Evolutionary conservation across 2,329 filamentous ascomycete species (phyloP).

Genomic region (Grosmannia clavigera): DNA sequence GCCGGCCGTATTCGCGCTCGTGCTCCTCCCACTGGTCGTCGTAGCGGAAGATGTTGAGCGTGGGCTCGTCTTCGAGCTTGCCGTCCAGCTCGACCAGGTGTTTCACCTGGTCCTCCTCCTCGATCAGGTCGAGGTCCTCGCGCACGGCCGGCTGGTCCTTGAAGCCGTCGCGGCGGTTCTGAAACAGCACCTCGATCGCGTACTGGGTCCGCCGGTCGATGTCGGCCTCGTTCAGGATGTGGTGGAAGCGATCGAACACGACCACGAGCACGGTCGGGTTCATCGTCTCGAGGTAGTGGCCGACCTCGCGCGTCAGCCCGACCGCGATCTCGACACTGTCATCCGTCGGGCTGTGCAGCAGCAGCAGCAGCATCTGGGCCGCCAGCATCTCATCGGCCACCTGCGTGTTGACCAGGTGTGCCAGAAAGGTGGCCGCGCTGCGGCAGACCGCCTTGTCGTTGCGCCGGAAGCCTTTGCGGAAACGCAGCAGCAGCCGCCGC

Average conservation of each 20-base stretch:
- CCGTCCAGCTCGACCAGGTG: slow-evolving; percentile 75
- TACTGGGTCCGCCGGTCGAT: slow-evolving; percentile 99
- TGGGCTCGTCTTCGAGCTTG: slow-evolving; percentile 72
- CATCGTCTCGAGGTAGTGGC: slow-evolving; percentile 92
- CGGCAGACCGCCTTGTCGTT: slow-evolving; percentile 96
- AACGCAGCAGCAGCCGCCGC: slow-evolving; percentile 76
- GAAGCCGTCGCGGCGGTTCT: slow-evolving; percentile 91
- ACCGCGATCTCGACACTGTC: slow-evolving; percentile 98
- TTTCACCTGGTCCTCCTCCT: slow-evolving; percentile 97
- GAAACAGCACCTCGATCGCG: slow-evolving; percentile 96
- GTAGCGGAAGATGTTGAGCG: slow-evolving; percentile 90
- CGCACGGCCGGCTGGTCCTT: slow-evolving; percentile 86
- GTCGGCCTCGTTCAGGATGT: slow-evolving; percentile 88
- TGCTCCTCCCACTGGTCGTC: slow-evolving; percentile 83
- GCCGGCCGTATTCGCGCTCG: slow-evolving; percentile 76
- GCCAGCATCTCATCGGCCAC: slow-evolving; percentile 89
- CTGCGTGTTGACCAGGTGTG: slow-evolving; percentile 91
- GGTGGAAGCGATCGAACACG: slow-evolving; percentile 92
- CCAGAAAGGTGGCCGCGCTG: slow-evolving; percentile 86
- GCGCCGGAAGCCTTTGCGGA: slow-evolving; percentile 87
- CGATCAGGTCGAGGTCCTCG: slow-evolving; percentile 87
- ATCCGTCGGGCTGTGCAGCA: slow-evolving; percentile 90
- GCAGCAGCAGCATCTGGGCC: slow-evolving; percentile 81
- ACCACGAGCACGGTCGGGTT: slow-evolving; percentile 74
- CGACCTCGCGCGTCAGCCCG: slow-evolving; percentile 82